Evolutionary conservation across 345 rosid genomes (phyloP).

Genomic region (Citrus australasica): DNA sequence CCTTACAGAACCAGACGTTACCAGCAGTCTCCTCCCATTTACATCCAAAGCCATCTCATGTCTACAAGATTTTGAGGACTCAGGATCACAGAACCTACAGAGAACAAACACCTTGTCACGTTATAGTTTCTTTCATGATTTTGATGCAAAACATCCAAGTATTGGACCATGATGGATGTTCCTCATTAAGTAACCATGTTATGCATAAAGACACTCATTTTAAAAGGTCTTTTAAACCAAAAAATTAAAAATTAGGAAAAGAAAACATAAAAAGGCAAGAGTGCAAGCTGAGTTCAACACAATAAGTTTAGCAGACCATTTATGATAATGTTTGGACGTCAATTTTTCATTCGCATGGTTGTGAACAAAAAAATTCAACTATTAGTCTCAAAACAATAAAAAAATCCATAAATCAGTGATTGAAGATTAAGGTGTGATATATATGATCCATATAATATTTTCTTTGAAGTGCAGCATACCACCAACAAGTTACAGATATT

Average conservation of each 20-base stretch:
- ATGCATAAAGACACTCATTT: neutral
- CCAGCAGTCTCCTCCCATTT: slow-evolving; percentile 43
- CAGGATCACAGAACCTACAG: slow-evolving; percentile 34
- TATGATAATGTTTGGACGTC: neutral
- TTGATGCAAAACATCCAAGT: neutral
- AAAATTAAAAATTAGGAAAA: neutral
- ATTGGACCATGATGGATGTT: neutral
- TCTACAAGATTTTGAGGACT: slow-evolving; percentile 31
- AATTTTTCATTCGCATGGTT: neutral
- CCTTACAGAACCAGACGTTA: slow-evolving; percentile 53
- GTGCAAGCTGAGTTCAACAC: neutral
- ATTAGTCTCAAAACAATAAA: neutral
- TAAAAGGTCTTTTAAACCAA: neutral
- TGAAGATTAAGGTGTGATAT: neutral
- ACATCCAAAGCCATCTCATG: slow-evolving; percentile 72
- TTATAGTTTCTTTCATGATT: neutral
- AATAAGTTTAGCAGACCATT: neutral
- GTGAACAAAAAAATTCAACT: neutral
- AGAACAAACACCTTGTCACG: neutral
- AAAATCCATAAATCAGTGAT: neutral
- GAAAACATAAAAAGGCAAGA: neutral
- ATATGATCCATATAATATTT: neutral
- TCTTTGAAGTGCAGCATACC: neutral
- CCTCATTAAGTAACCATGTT: neutral
- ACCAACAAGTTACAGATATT: neutral